Evolutionary conservation across 225 moss, liverwort and hornwort genomes (phyloP).

Genomic region (Pseudoscleropodium purum): DNA sequence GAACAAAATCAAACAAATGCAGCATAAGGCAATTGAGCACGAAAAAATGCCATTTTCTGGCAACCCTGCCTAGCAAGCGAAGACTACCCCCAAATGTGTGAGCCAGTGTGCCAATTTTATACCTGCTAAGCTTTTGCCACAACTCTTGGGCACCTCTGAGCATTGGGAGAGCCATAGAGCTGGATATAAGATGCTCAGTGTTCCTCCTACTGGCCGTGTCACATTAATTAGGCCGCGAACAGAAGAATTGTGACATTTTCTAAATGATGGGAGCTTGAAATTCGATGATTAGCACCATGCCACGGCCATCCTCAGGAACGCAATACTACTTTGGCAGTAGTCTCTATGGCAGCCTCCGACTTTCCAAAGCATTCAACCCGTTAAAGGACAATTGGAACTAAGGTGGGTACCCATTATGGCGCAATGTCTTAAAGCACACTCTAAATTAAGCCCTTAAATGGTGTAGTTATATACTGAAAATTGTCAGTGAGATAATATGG

Average conservation of each 20-base stretch:
- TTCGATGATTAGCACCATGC: neutral
- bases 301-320: neutral
- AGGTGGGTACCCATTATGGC: too few relatives aligned
- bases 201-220: neutral
- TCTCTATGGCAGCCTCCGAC: neutral
- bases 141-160: neutral
- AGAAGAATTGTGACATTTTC: neutral
- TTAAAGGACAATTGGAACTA: neutral
- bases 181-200: neutral
- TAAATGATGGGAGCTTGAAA: neutral
- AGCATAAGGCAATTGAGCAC: neutral
- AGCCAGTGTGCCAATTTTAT: neutral
- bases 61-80: neutral
- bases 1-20: neutral
- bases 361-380: neutral
- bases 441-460: too few relatives aligned
- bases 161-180: neutral
- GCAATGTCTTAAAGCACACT: too few relatives aligned
- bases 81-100: neutral
- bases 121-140: neutral
- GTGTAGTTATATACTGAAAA: too few relatives aligned
- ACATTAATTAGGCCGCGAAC: neutral
- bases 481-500: too few relatives aligned
- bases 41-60: neutral
- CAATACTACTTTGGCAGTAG: neutral